A percentile compares a stretch with the other conserved stretches of the same genome.
phyloP scores from a whole-genome alignment of 2,329 filamentous ascomycete species.

The Chaetomiaceae sp. region DNA sequence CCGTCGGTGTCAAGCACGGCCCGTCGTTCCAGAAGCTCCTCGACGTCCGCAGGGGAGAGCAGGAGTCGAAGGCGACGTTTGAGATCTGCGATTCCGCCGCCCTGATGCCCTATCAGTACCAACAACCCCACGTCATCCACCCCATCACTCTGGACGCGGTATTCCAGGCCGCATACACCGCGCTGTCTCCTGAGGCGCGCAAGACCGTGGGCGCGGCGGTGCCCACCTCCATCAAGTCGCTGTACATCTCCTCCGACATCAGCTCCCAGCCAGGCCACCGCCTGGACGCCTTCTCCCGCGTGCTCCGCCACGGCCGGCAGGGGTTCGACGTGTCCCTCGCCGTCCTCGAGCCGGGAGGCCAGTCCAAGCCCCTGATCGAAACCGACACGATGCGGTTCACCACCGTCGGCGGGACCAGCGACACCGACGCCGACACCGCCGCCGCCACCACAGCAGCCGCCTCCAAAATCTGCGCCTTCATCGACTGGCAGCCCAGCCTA shows the following conservation, averaged over 20 bases:
- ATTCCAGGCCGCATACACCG: slow-evolving; percentile 28
- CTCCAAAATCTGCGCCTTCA: not conserved
- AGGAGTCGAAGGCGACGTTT: no score
- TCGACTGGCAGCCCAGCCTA: not conserved
- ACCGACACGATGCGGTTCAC: not conserved
- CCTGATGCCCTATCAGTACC: slow-evolving; percentile 14
- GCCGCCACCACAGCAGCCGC: not conserved
- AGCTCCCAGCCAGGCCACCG: not conserved
- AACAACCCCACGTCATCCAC: slow-evolving; percentile 28
- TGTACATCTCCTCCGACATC: slow-evolving; percentile 1
- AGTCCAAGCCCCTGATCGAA: not conserved
- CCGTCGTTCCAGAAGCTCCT: slow-evolving; percentile 28
- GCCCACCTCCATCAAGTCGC: slow-evolving; percentile 13
- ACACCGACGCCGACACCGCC: no score
- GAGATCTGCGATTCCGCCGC: no score
- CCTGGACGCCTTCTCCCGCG: not conserved
- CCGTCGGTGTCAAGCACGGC: slow-evolving; percentile 28
- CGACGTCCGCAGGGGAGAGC: no score
- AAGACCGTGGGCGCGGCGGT: not conserved
- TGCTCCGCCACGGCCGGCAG: not conserved
- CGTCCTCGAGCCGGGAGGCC: not conserved
- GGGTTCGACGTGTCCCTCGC: not conserved
- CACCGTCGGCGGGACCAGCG: not conserved
- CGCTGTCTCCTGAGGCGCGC: slow-evolving; percentile 17
- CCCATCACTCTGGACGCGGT: slow-evolving; percentile 33